A percentile compares a stretch with the other conserved stretches of the same genome.
phyloP scores from a whole-genome alignment of 306 rosid species.

The Mucuna pruriens region DNA sequence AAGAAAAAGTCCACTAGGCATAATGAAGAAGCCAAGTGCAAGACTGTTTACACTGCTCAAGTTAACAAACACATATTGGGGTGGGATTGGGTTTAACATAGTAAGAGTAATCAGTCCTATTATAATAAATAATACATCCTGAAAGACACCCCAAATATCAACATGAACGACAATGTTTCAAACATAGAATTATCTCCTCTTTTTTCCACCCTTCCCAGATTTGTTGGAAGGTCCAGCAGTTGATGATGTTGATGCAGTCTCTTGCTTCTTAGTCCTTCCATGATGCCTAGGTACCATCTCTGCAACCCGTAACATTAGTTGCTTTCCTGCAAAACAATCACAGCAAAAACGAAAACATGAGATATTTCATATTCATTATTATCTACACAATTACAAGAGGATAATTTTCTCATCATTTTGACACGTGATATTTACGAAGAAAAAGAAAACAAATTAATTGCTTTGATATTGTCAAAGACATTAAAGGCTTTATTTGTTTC shows the following conservation, averaged over 20 bases:
- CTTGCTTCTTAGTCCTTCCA: conserved; percentile 87
- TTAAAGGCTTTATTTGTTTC: not conserved
- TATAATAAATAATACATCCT: not conserved
- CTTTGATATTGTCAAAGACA: not conserved
- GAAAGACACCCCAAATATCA: conserved; percentile 4
- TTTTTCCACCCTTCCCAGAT: conserved; percentile 80
- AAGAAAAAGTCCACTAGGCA: not conserved
- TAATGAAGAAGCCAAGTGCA: not conserved
- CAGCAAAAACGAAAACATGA: not conserved
- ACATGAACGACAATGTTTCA: conserved; percentile 8
- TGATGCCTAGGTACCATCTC: conserved; percentile 91
- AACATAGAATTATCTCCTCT: conserved; percentile 60
- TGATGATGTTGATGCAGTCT: conserved; percentile 58
- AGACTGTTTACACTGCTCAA: not conserved
- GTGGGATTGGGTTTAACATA: not conserved
- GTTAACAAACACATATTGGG: not conserved
- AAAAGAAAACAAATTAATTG: not conserved
- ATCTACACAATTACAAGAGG: not conserved
- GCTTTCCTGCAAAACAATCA: conserved; percentile 64
- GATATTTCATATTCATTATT: not conserved
- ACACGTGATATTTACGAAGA: not conserved
- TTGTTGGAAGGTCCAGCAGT: conserved; percentile 74
- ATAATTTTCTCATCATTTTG: not conserved
- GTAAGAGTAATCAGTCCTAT: not conserved
- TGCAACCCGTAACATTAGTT: conserved; percentile 68